phyloP scores from a whole-genome alignment of 352 stramenopile species.

The Stephanocyclus meneghinianus region DNA sequence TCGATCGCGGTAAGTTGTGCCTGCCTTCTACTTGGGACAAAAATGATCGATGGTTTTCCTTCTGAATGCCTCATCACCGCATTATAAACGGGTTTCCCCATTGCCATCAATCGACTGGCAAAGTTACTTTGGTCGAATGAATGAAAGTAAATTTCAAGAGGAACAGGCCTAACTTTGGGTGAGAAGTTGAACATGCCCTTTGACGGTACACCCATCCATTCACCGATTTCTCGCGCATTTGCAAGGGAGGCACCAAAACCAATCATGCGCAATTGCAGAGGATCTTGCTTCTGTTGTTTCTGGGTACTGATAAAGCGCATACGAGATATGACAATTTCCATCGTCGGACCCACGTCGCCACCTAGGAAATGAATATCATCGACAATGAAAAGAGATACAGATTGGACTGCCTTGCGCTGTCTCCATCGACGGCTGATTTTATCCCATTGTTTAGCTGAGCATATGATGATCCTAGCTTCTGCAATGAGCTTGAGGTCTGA shows the following conservation, averaged over 20 bases:
- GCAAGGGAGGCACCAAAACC: slow-evolving; percentile 94
- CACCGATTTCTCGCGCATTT: slow-evolving; percentile 96
- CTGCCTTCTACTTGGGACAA: slow-evolving; percentile 97
- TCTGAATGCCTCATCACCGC: slow-evolving; percentile 86
- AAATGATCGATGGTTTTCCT: slow-evolving; percentile 92
- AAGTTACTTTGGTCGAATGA: slow-evolving; percentile 98
- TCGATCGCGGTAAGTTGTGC: slow-evolving; percentile 98
- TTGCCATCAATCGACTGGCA: slow-evolving; percentile 93
- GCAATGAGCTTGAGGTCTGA: slow-evolving; percentile 91
- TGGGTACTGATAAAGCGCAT: slow-evolving; percentile 96
- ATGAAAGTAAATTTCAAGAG: slow-evolving; percentile 96
- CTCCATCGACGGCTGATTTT: slow-evolving; percentile 94
- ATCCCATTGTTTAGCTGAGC: slow-evolving; percentile 93
- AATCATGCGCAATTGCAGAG: slow-evolving; percentile 88
- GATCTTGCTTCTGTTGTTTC: slow-evolving; percentile 58
- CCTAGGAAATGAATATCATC: slow-evolving; percentile 98
- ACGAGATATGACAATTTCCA: slow-evolving; percentile 96
- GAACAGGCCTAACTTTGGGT: slow-evolving; percentile 91
- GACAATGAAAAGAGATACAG: slow-evolving; percentile 91
- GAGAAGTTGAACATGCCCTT: slow-evolving; percentile 96
- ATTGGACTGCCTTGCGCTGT: slow-evolving; percentile 94
- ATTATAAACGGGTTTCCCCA: slow-evolving; percentile 98
- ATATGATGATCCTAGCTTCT: slow-evolving; percentile 90
- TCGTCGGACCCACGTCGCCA: slow-evolving; percentile 85
- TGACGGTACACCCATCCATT: slow-evolving; percentile 94